Percentiles rank a stretch among this genome's conserved stretches.
Evolutionary conservation across 768 basidiomycete species (phyloP).

Genomic region (Naganishia kalamii): DNA sequence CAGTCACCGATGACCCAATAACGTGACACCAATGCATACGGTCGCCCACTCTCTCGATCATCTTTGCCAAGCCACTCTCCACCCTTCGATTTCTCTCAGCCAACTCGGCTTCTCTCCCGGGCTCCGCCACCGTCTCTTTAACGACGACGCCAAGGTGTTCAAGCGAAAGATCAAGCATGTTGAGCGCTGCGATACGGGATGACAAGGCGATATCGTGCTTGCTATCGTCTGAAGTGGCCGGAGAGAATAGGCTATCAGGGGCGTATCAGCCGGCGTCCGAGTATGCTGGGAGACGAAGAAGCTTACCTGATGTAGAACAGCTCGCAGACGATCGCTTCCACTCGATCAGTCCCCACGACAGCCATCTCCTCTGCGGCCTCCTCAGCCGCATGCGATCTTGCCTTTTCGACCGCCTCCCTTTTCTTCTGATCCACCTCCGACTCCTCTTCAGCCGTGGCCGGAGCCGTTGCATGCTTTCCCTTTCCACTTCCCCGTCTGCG

Average conservation of each 20-base stretch:
- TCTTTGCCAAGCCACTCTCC: conserved; percentile 51
- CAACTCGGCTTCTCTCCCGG: conserved; percentile 29
- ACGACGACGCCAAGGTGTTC: conserved; percentile 85
- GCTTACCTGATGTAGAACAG: conserved; percentile 79
- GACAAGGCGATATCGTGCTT: conserved; percentile 86
- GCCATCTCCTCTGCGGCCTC: conserved; percentile 48
- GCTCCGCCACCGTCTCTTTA: conserved; percentile 51
- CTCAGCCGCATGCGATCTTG: conserved; percentile 33
- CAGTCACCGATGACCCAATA: not conserved
- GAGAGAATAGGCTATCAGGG: conserved; percentile 63
- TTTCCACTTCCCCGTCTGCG: conserved; percentile 18
- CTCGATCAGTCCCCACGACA: conserved; percentile 59
- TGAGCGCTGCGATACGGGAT: conserved; percentile 80
- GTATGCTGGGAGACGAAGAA: conserved; percentile 14
- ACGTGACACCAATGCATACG: conserved; percentile 51
- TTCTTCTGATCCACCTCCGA: conserved; percentile 46
- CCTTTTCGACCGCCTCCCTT: conserved; percentile 32
- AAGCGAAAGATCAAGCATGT: conserved; percentile 78
- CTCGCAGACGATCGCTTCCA: conserved; percentile 66
- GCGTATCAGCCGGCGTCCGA: not conserved
- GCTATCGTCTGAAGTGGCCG: conserved; percentile 65
- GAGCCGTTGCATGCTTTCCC: conserved; percentile 29
- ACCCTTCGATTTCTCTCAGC: conserved; percentile 28
- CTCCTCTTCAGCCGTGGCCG: conserved; percentile 29
- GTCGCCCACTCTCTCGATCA: conserved; percentile 69